Percentiles rank a stretch among this genome's conserved stretches.
Evolutionary conservation across 2,329 filamentous ascomycete genomes (phyloP).

Genomic region (Diaporthe caulivora): DNA sequence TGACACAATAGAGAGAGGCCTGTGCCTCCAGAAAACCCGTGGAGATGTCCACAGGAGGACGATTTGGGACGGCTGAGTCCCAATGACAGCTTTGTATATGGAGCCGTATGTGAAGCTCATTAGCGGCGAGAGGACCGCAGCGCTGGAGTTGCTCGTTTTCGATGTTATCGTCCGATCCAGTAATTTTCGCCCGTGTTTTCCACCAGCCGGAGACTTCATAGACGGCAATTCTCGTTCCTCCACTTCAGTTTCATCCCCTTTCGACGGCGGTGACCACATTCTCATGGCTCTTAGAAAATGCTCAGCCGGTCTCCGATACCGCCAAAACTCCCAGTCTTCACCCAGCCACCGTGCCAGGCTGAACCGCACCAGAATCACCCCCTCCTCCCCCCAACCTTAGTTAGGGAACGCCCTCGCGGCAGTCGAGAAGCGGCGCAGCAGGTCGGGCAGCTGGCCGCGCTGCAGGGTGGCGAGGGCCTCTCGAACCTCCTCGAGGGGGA

Average conservation of each 20-base stretch:
- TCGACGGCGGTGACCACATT: background rate
- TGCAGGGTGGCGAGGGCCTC: slow-evolving; percentile 52
- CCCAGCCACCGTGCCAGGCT: background rate
- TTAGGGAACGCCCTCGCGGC: slow-evolving; percentile 51
- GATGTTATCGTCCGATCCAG: background rate
- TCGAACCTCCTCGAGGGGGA: slow-evolving; percentile 51
- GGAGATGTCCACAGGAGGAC: too few relatives aligned
- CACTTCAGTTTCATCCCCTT: background rate
- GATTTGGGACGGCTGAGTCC: too few relatives aligned
- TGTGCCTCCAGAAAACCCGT: too few relatives aligned
- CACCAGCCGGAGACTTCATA: background rate
- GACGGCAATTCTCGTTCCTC: background rate
- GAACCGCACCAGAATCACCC: background rate
- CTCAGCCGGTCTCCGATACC: too few relatives aligned
- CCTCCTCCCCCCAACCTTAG: background rate
- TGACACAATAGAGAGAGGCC: too few relatives aligned
- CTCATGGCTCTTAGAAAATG: too few relatives aligned
- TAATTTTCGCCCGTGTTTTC: background rate
- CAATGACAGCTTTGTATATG: background rate
- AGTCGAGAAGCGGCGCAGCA: slow-evolving; percentile 50
- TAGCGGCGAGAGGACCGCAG: background rate
- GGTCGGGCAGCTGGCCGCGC: slow-evolving; percentile 52
- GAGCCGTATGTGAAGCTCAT: too few relatives aligned
- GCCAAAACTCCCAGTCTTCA: background rate
- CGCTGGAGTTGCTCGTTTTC: background rate